phyloP scores from a whole-genome alignment of 352 stramenopile genomes.

The Phytophthora pisi region DNA sequence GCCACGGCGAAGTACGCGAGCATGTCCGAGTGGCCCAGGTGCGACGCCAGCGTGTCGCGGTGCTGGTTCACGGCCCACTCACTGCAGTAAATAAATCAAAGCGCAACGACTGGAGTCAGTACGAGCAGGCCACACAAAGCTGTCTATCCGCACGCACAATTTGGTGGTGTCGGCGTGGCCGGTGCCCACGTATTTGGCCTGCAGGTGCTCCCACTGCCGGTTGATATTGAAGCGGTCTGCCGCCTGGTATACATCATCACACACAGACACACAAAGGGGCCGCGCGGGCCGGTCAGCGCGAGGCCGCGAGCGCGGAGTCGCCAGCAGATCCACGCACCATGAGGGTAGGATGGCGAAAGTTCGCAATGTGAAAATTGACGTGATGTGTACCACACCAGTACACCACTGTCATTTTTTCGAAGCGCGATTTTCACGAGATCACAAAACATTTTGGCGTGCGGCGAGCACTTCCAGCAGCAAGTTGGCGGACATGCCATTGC shows the following conservation, averaged over 20 bases:
- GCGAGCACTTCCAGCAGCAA: not conserved
- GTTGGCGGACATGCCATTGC: not conserved
- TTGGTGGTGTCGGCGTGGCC: constrained; percentile 97
- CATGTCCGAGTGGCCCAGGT: constrained; percentile 98
- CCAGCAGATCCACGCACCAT: constrained; percentile 30
- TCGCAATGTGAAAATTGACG: not conserved
- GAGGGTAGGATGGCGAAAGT: constrained; percentile 27
- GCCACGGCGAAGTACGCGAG: constrained; percentile 97
- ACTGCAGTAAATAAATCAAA: constrained; percentile 40
- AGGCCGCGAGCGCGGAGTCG: not conserved
- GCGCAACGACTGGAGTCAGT: not conserved
- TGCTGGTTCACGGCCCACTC: constrained; percentile 99
- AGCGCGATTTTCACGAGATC: not conserved
- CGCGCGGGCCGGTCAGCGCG: constrained; percentile 7
- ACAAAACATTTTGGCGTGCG: not conserved
- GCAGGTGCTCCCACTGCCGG: constrained; percentile 93
- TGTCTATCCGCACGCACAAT: constrained; percentile 76
- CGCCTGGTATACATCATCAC: constrained; percentile 45
- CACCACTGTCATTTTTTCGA: not conserved
- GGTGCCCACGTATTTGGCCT: constrained; percentile 95
- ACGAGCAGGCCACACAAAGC: not conserved
- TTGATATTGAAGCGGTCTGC: constrained; percentile 93
- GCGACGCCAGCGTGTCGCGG: constrained; percentile 96
- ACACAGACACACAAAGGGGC: not conserved
- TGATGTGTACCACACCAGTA: constrained; percentile 15